Evolutionary conservation across 352 stramenopile genomes (phyloP).

Genomic region (Phytophthora constricta): DNA sequence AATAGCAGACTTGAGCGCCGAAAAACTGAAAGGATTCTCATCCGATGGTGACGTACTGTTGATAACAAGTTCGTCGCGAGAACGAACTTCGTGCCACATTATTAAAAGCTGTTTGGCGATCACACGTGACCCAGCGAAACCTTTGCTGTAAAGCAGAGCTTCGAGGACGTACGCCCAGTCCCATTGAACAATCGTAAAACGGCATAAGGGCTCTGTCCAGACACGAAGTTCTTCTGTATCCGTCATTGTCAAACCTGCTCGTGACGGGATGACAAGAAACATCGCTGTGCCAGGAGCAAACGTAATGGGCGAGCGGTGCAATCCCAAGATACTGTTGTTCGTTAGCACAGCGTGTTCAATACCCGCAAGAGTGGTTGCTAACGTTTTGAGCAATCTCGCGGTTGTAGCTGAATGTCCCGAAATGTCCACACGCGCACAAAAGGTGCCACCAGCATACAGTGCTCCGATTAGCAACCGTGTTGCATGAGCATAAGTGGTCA

Average conservation of each 20-base stretch:
- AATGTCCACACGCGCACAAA: slow-evolving; percentile 37
- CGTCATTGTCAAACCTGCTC: neutral
- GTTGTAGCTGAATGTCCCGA: neutral
- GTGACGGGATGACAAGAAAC: slow-evolving; percentile 33
- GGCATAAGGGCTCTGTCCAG: slow-evolving; percentile 37
- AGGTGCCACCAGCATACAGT: slow-evolving; percentile 46
- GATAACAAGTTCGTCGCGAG: neutral
- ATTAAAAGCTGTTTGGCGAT: slow-evolving; percentile 30
- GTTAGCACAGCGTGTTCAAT: slow-evolving; percentile 52
- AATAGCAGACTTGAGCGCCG: slow-evolving; percentile 21
- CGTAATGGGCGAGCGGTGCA: slow-evolving; percentile 39
- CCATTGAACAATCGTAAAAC: slow-evolving; percentile 36
- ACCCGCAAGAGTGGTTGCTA: slow-evolving; percentile 28
- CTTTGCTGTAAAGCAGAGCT: slow-evolving; percentile 36
- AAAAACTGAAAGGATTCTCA: slow-evolving; percentile 18
- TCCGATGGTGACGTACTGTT: neutral
- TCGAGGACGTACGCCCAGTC: slow-evolving; percentile 42
- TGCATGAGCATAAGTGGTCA: slow-evolving; percentile 37
- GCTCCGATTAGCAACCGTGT: slow-evolving; percentile 52
- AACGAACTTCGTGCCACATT: slow-evolving; percentile 31
- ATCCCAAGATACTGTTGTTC: slow-evolving; percentile 31
- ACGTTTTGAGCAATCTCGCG: slow-evolving; percentile 29
- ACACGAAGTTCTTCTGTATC: slow-evolving; percentile 15
- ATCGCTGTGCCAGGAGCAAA: slow-evolving; percentile 50
- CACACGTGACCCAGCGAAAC: slow-evolving; percentile 20